These are phyloP conservation scores for Annona squamosa DNA, from an alignment of 164 flowering plant species.

Conservation along the genomic window DNA sequence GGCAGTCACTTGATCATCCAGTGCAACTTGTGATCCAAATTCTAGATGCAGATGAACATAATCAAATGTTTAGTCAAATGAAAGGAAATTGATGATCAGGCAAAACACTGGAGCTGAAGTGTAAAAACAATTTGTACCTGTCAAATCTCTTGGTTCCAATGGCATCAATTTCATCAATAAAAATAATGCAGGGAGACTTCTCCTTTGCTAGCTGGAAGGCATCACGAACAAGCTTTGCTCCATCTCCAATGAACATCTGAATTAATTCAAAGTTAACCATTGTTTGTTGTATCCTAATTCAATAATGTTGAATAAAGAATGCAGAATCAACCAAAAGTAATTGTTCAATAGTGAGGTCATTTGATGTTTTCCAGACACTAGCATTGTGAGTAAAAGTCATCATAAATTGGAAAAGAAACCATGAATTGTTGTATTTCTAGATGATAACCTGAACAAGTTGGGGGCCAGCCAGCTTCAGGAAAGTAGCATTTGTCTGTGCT, in stretches of 20 bases:
- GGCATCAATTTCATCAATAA: constrained; percentile 91
- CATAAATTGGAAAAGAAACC: neutral
- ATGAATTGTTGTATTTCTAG: neutral
- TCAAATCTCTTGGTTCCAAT: constrained; percentile 97
- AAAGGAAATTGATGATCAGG: neutral
- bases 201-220: constrained; percentile 88
- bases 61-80: neutral
- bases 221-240: constrained; percentile 95
- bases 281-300: neutral
- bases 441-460: constrained; percentile 82
- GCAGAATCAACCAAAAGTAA: neutral
- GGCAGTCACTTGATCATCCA: neutral
- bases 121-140: constrained; percentile 39
- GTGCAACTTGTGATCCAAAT: neutral
- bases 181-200: constrained; percentile 80
- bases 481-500: constrained; percentile 95
- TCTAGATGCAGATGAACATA: neutral
- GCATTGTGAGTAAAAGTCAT: neutral
- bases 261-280: constrained; percentile 5
- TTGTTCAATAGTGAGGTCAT: neutral
- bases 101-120: neutral
- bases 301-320: neutral
- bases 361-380: neutral
- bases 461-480: constrained; percentile 92
- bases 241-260: constrained; percentile 99